These are phyloP conservation scores for Diaporthe sp. DNA, from an alignment of 2,329 filamentous ascomycete species.

Conservation along the genomic window DNA sequence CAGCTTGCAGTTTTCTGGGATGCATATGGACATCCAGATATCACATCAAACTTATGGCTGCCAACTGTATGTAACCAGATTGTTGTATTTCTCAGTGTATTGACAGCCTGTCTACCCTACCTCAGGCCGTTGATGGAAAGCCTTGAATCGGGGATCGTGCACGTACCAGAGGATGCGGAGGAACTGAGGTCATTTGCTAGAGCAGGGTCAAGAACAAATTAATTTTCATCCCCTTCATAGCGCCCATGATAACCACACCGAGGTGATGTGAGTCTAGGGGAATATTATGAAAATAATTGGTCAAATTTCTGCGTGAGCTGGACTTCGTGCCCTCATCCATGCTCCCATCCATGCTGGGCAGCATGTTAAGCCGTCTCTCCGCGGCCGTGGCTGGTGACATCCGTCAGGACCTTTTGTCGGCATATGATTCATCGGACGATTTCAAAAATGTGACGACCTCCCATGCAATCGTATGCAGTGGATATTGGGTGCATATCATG, in stretches of 20 bases:
- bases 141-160: slow-evolving; percentile 13
- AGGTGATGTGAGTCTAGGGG: background rate
- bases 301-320: too few relatives aligned
- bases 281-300: background rate
- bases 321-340: background rate
- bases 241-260: too few relatives aligned
- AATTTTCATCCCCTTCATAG: background rate
- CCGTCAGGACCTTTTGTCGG: background rate
- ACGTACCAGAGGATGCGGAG: slow-evolving; percentile 1
- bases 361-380: background rate
- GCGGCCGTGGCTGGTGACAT: background rate
- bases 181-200: slow-evolving; percentile 7
- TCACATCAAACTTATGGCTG: background rate
- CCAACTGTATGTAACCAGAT: slow-evolving; percentile 8
- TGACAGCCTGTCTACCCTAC: slow-evolving; percentile 21
- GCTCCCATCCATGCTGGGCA: background rate
- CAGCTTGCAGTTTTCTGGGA: slow-evolving; percentile 9
- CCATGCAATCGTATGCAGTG: background rate
- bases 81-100: background rate
- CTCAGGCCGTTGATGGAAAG: slow-evolving; percentile 17
- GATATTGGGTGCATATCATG: background rate
- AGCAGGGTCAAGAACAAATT: background rate
- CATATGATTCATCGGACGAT: background rate
- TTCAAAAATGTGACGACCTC: background rate
- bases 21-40: background rate